phyloP scores from a whole-genome alignment of 495 filamentous ascomycete species.

The Xylaria bambusicola region DNA sequence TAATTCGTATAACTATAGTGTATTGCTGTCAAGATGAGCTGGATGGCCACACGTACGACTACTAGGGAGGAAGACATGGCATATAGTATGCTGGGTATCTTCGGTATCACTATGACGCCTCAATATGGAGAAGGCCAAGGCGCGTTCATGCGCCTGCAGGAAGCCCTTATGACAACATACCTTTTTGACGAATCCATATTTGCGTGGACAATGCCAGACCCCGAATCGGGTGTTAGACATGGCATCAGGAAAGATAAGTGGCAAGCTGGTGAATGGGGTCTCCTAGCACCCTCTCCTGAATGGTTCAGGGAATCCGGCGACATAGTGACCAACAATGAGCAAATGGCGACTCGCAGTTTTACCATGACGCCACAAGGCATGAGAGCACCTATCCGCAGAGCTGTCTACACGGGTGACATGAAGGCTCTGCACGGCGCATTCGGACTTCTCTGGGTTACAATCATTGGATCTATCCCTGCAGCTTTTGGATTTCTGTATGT shows the following conservation, averaged over 20 bases:
- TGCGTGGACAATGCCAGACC: background rate
- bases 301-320: conserved; percentile 1
- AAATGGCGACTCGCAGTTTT: background rate
- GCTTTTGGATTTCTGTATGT: background rate
- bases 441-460: background rate
- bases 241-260: background rate
- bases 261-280: background rate
- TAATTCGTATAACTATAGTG: conserved; percentile 18
- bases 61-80: conserved; percentile 29
- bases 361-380: background rate
- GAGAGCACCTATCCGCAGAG: conserved; percentile 1
- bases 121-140: conserved; percentile 10
- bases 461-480: background rate
- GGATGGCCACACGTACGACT: conserved; percentile 24
- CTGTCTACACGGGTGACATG: background rate
- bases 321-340: background rate
- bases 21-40: conserved; percentile 27
- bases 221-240: background rate
- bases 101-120: conserved; percentile 29
- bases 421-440: background rate
- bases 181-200: conserved; percentile 6
- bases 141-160: background rate
- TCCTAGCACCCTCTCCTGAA: background rate
- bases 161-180: background rate
- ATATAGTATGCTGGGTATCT: conserved; percentile 36